phyloP scores from a whole-genome alignment of 164 flowering plant genomes.

The Aristolochia fimbriata region DNA sequence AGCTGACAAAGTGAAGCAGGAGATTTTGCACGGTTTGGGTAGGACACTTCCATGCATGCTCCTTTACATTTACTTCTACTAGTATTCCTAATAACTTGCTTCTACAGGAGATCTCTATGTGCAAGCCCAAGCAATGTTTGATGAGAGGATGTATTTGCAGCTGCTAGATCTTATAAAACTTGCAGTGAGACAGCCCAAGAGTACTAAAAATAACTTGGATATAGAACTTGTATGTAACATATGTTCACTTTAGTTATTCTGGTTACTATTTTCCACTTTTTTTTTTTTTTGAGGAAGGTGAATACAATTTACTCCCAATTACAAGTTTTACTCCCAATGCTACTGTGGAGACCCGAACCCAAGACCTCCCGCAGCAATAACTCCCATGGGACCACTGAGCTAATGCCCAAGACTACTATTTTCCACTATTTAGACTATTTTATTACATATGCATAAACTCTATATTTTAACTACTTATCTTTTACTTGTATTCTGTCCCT shows the following conservation, averaged over 20 bases:
- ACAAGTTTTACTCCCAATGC: too few species aligned
- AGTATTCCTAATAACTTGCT: constrained; percentile 1
- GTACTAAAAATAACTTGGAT: constrained; percentile 41
- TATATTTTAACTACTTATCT: too few species aligned
- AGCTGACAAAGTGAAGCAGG: constrained; percentile 77
- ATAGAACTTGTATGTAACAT: constrained; percentile 58
- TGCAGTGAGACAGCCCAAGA: constrained; percentile 38
- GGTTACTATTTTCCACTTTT: too few species aligned
- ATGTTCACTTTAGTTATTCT: too few species aligned
- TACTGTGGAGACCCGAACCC: too few species aligned
- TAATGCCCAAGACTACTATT: not conserved
- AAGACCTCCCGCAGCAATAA: too few species aligned
- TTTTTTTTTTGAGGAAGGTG: too few species aligned
- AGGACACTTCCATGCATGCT: constrained; percentile 11
- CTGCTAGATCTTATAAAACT: constrained; percentile 50
- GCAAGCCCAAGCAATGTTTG: constrained; percentile 82
- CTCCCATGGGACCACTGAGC: too few species aligned
- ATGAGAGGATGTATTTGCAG: constrained; percentile 52
- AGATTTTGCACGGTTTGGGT: constrained; percentile 86
- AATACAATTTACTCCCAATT: too few species aligned
- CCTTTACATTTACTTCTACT: too few species aligned
- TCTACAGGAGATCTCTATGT: constrained; percentile 72
- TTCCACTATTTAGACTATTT: not conserved
- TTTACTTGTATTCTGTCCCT: too few species aligned
- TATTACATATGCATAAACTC: not conserved